Evolutionary conservation across 2,329 filamentous ascomycete species (phyloP), one percentile per base, ranked within the genome.

Genomic region (Botrytis galanthina): DNA sequence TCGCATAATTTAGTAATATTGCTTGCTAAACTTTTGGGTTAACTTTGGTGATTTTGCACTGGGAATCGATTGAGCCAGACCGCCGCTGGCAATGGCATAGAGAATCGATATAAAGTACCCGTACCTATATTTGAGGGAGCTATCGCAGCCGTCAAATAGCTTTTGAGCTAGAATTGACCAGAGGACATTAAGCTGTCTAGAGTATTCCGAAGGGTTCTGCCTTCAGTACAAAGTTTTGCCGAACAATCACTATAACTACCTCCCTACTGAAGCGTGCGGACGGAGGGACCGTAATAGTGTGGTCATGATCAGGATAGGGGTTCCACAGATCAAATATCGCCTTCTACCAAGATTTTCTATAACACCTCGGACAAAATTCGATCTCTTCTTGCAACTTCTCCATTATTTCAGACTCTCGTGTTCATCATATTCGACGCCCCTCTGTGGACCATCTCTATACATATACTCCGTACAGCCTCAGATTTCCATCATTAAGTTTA

Each of bases 391-490:
- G 42, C 32, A 39, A 57, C 66, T 32, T 57, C 66, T 69, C 48
- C 48, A 48, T 48, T 69, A 69, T 42, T 68, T 69, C 37, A 39
- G 16, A 14, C 66, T 59, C 64, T 68, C 66, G 66, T 68, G 66
- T 57, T 68, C 66, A 68, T 18, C 35, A 57, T 29, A 42, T 32
- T 42, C 29, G n/a, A 42, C 29, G 66, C 66, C 66, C 66, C 66
- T 69, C 66, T 69, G 66, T 69, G 48, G 66, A 44, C 66, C 26
- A 57, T 32, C 16, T 42, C 29, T n/a, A n/a, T 7, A 64, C 18
- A 46, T 20, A 42, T n/a, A 32, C 46, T 26, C n/a, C 51, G 51
- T 44, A 63, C 39, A 57, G 64, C 64, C 64, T 68, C 66, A 51
- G 5, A 29, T 42, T 68, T 37, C 48, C 46, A 29, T 51, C 22